Evolutionary conservation across 306 rosid species (phyloP), one percentile per base, ranked within the genome.

Genomic region (Citrullus colocynthis): DNA sequence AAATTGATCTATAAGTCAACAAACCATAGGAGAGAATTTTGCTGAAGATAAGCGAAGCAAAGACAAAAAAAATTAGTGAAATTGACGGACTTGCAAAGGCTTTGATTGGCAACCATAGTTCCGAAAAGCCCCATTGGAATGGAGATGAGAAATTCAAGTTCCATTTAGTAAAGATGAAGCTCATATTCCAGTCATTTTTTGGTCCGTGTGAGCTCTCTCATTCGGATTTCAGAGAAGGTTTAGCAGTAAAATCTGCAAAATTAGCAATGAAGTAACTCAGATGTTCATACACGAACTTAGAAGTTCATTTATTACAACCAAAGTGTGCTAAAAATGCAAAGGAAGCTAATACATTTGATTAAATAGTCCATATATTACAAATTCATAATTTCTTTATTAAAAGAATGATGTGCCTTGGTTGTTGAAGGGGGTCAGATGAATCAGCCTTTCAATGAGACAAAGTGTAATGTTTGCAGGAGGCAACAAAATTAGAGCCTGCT

Each of bases 61-160:
- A 37, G 37, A 66, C 78, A 76, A 44, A 48, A 48, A 8, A 82
- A 80, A 71, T 74, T 80, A 11, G 77, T 57, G 79, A 59, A 56
- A 18, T 42, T 82, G 34, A 41, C 65, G 28, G 70, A 67, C 80
- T 74, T 88, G 59, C 64, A 36, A 63, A 57, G 44, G 55, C 2
- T 79, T 73, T 28, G 84, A 51, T 70, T 79, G 11, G 70, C 41
- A 60, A 73, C 24, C 56, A 57, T 66, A 39, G 80, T 44, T 49
- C 67, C 73, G 52, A 71, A 54, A 54, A 85, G 59, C 54, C 84
- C 86, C 90, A 89, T 71, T 36, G 21, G 37, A 71, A 24, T 48
- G 39, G 41, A 48, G 17, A 71, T n/a, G 57, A 44, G 76, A 45
- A 2, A 44, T 48, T 24, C 59, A 24, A 48, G 21, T 71, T 12